These are phyloP conservation scores for Globisporangium spinosum DNA, from an alignment of 352 stramenopile genomes.

Conservation along the genomic window DNA sequence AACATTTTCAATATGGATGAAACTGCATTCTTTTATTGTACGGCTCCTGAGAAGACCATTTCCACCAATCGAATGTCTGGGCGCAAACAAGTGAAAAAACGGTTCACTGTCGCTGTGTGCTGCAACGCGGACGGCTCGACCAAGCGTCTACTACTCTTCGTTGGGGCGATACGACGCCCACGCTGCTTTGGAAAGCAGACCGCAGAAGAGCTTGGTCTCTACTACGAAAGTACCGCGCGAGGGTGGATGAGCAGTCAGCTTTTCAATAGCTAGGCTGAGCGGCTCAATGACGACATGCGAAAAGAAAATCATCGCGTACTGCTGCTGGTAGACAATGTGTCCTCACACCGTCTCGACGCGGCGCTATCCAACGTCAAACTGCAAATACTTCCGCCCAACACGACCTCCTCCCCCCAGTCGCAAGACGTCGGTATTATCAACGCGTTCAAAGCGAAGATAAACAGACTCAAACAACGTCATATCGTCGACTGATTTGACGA, in stretches of 20 bases:
- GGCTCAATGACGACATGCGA: slow-evolving; percentile 6
- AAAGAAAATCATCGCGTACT: background rate
- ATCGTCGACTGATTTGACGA: slow-evolving; percentile 6
- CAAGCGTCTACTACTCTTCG: slow-evolving; percentile 4
- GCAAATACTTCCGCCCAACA: slow-evolving; percentile 1
- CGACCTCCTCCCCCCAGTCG: slow-evolving; percentile 1
- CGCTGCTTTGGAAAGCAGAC: background rate
- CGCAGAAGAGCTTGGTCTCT: background rate
- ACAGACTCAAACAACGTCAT: background rate
- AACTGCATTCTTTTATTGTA: slow-evolving; percentile 21
- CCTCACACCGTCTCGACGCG: background rate
- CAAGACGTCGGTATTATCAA: slow-evolving; percentile 4
- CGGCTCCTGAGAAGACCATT: background rate
- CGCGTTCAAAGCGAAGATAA: slow-evolving; percentile 4
- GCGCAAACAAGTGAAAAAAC: slow-evolving; percentile 11
- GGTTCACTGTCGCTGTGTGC: slow-evolving; percentile 1
- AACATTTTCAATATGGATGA: slow-evolving; percentile 25
- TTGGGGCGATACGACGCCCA: background rate
- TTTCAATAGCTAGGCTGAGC: background rate
- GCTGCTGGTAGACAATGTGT: background rate
- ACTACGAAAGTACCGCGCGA: background rate
- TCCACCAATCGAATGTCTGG: slow-evolving; percentile 4
- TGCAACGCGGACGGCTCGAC: slow-evolving; percentile 9
- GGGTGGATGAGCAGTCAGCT: slow-evolving; percentile 9
- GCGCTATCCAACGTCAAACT: background rate